These are phyloP conservation scores for Zalaria sp. DNA, from an alignment of 2,329 filamentous ascomycete genomes.

Conservation along the genomic window DNA sequence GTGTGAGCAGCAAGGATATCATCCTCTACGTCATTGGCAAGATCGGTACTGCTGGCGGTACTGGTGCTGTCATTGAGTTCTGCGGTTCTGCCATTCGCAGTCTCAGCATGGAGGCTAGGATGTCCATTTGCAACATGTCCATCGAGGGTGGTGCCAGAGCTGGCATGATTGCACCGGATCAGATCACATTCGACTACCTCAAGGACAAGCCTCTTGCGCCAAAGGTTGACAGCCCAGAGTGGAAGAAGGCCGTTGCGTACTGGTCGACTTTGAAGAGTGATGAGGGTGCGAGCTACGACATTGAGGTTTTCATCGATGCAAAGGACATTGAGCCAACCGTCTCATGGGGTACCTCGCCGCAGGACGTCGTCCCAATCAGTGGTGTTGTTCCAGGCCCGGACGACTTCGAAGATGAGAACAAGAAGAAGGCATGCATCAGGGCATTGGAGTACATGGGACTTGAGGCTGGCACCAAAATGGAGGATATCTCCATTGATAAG, in stretches of 20 bases:
- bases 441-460: constrained; percentile 96
- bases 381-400: constrained; percentile 82
- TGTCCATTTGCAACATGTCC: constrained; percentile 99
- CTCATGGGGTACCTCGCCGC: constrained; percentile 93
- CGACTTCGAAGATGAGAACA: constrained; percentile 64
- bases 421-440: constrained; percentile 65
- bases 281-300: constrained; percentile 76
- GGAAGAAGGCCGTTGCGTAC: constrained; percentile 77
- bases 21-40: constrained; percentile 83
- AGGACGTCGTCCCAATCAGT: constrained; percentile 91
- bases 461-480: constrained; percentile 70
- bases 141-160: constrained; percentile 92
- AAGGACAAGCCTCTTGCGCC: constrained; percentile 83
- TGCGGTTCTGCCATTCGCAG: constrained; percentile 83
- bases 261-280: constrained; percentile 82
- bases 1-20: constrained; percentile 93
- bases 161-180: constrained; percentile 92
- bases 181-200: constrained; percentile 88
- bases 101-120: constrained; percentile 86
- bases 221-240: constrained; percentile 68
- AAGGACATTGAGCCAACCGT: constrained; percentile 90
- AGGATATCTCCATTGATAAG: constrained; percentile 88
- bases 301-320: constrained; percentile 75
- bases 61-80: constrained; percentile 90
- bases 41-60: constrained; percentile 92